Percentiles rank a stretch among this genome's conserved stretches.
phyloP scores from a whole-genome alignment of 148 eudicot species.

The Spergularia marina region DNA sequence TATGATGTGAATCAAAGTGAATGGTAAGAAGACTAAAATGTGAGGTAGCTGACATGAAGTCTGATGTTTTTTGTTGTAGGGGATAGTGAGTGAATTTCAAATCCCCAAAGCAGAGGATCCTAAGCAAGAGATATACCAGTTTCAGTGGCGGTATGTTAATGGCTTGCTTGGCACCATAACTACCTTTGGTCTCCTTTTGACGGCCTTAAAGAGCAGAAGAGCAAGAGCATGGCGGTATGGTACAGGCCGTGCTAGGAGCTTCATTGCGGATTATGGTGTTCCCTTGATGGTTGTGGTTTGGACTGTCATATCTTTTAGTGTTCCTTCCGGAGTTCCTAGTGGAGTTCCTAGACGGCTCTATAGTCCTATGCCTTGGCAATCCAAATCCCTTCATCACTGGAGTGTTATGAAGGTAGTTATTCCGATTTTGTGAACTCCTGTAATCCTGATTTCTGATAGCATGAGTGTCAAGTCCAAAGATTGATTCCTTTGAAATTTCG shows the following conservation, averaged over 20 bases:
- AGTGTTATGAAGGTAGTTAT: conserved; percentile 61
- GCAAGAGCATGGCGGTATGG: conserved; percentile 79
- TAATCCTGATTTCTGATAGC: neutral
- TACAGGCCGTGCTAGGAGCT: conserved; percentile 59
- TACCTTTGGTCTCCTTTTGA: conserved; percentile 55
- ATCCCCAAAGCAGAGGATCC: conserved; percentile 40
- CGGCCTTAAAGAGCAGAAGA: conserved; percentile 53
- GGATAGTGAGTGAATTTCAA: conserved; percentile 51
- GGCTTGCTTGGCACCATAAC: conserved; percentile 68
- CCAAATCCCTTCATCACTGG: conserved; percentile 68
- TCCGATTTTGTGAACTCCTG: neutral
- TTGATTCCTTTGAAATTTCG: neutral
- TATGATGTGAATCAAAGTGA: neutral
- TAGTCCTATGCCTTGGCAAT: conserved; percentile 83
- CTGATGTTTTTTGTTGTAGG: conserved; percentile 28
- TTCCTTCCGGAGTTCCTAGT: conserved; percentile 53
- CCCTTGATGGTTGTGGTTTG: conserved; percentile 77
- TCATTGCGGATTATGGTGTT: conserved; percentile 91
- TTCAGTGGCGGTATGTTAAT: conserved; percentile 65
- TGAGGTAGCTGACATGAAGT: neutral
- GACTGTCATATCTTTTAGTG: conserved; percentile 61
- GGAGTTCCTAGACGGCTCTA: conserved; percentile 84
- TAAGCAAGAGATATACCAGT: conserved; percentile 28
- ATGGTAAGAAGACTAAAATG: neutral
- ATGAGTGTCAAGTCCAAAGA: neutral